Evolutionary conservation across 2,329 filamentous ascomycete species (phyloP), one percentile per base, ranked within the genome.

Genomic region (Penicillium sp.): DNA sequence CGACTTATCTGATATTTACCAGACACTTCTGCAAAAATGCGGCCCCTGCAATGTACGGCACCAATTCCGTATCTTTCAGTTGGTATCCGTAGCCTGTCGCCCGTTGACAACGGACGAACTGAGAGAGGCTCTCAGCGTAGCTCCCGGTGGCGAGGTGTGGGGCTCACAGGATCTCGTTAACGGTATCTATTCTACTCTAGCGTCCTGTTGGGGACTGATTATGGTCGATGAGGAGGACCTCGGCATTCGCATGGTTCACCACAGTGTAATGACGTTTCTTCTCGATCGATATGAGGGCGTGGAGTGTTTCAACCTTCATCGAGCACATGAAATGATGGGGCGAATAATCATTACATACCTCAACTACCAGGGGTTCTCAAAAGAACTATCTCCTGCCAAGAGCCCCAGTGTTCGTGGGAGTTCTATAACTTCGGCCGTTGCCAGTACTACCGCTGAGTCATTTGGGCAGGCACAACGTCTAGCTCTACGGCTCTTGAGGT

Each of bases 231-330:
- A 46, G 26, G 52, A 55, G n/a, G 38, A 55, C 3, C 9, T 13
- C 15, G 46, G 52, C 9, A 15, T 55, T 46, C 52, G 52, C 9
- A 55, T 55, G 41, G 26, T 55, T 23, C 52, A 55, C 17, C 52
- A 46, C 41, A 55, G 52, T n/a, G 52, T 47, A 26, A 31, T 15
- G 5, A 17, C 52, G 7, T 55, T 55, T 7, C 38, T 55, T 26
- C 11, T 23, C 0, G 4, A 46, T 5, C 26, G 26, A 26, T 11
- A n/a, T 15, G 23, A 11, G 21, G 6, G 21, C 2, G 3, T 13
- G 17, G 3, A 46, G 7, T 2, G n/a, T 13, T 23, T 55, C 11
- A 11, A 46, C 9, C 7, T 55, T 6, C 2, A 19, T 0, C 23
- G 1, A 0, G 41, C 52, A 30, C 29, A 46, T 7, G 15, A n/a